Evolutionary conservation across 2,329 filamentous ascomycete species (phyloP), one percentile per base, ranked within the genome.

Genomic region (Hypoxylon sp.): DNA sequence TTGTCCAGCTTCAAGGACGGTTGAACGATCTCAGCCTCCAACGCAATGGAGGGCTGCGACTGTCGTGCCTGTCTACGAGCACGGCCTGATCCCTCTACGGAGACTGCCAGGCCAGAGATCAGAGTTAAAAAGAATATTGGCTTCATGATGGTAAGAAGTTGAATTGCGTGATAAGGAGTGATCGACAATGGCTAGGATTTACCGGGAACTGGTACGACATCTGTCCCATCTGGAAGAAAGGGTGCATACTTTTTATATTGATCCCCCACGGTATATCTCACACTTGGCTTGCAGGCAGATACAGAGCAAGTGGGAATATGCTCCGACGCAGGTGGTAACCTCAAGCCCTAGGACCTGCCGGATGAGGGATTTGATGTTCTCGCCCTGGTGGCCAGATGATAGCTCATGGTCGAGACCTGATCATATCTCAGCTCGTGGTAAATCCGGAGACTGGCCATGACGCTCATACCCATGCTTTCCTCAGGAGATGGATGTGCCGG

Each of bases 241-340:
- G 46, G 33, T 54, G 63, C 58, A 55, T 50, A 53, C 61, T 70
- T 77, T 74, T 74, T 78, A 77, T 77, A 73, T 24, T 47, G 54
- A 17, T 58, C 53, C 37, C 37, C 48, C 56, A 58, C 47, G 58
- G 52, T 17, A 59, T 46, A 35, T 17, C 56, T 29, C 37, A 26
- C 24, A 48, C 42, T 61, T 63, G 46, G 51, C 62, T 55, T 63
- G 51, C 67, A 56, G 59, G 19, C 19, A 57, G 57, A 51, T 58
- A 19, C 35, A 59, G 60, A 51, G 56, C 48, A 53, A 59, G 59
- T 62, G 52, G 59, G 62, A 64, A 55, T 59, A 55, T 58, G 54
- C 59, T 63, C 67, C 62, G 56, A 60, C 42, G 24, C 5, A 62
- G 54, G 60, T 60, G 50, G 65, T 66, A 68, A 57, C 46, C 65